Percentiles rank a stretch among this genome's conserved stretches.
Evolutionary conservation across 176 grass and related monocot genomes (phyloP).

Genomic region (Musa schizocarpa): DNA sequence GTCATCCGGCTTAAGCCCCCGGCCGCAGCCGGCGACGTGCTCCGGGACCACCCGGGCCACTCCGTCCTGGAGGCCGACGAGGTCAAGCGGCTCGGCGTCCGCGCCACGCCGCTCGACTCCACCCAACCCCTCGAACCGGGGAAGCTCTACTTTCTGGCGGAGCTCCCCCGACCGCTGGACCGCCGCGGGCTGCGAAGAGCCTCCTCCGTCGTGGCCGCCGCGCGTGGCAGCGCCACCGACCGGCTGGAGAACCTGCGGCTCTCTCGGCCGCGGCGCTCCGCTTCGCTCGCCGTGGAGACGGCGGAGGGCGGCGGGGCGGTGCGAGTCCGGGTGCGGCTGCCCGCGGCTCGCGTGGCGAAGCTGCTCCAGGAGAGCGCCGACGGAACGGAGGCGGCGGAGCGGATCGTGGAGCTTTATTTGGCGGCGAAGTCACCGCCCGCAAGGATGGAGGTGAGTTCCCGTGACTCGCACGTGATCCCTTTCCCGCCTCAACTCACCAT

Average conservation of each 20-base stretch:
- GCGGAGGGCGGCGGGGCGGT: background rate
- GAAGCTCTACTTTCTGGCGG: background rate
- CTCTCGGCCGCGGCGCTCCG: background rate
- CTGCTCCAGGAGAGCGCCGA: background rate
- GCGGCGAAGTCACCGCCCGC: background rate
- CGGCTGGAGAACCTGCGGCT: conserved; percentile 1
- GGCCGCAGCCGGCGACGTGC: background rate
- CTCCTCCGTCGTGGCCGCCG: background rate
- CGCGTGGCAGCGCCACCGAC: background rate
- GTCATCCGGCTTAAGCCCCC: background rate
- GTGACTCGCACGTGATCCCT: no score
- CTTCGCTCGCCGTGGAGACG: background rate
- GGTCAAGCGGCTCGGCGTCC: background rate
- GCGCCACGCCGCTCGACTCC: background rate
- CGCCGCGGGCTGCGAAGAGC: background rate
- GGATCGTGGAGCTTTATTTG: background rate
- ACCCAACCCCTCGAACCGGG: background rate
- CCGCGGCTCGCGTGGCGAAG: background rate
- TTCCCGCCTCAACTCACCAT: no score
- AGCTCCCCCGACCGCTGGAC: background rate
- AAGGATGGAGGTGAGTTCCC: no score
- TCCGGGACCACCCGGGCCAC: background rate
- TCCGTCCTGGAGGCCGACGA: background rate
- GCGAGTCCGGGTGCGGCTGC: background rate
- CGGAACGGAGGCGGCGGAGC: background rate